Evolutionary conservation across 2,329 filamentous ascomycete species (phyloP).

Genomic region (Exophiala sp.): DNA sequence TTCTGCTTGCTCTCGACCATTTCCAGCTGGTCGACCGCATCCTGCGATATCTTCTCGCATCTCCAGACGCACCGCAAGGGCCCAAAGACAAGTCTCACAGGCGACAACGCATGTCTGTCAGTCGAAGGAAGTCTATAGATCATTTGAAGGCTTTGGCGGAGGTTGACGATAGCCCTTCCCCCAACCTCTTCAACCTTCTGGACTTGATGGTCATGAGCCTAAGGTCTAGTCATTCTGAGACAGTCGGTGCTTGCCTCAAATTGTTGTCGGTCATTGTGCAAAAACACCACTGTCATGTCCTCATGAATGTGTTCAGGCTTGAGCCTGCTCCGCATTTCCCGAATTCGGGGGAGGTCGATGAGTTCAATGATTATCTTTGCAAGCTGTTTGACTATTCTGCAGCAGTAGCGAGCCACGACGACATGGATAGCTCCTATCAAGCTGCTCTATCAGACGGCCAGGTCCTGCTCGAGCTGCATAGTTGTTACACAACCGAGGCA

Average conservation of each 20-base stretch:
- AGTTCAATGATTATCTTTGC: conserved; percentile 39
- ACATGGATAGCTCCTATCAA: conserved; percentile 40
- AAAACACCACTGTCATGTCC: conserved; percentile 80
- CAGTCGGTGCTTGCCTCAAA: conserved; percentile 80
- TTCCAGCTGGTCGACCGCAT: conserved; percentile 92
- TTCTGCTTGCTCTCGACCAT: conserved; percentile 85
- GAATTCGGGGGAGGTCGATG: conserved; percentile 43
- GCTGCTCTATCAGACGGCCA: conserved; percentile 39
- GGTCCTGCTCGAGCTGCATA: conserved; percentile 26
- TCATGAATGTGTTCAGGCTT: conserved; percentile 63
- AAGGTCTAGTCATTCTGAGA: conserved; percentile 77
- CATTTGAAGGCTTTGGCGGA: conserved; percentile 72
- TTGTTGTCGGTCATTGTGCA: conserved; percentile 79
- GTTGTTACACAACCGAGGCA: conserved; percentile 21
- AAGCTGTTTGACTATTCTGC: conserved; percentile 37
- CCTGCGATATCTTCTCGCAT: conserved; percentile 80
- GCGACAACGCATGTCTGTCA: conserved; percentile 42
- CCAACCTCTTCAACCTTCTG: conserved; percentile 84
- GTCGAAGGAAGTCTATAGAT: conserved; percentile 83
- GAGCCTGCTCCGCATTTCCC: conserved; percentile 43
- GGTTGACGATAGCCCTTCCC: conserved; percentile 69
- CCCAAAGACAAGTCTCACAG: conserved; percentile 34
- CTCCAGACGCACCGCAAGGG: conserved; percentile 45
- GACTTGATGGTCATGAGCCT: conserved; percentile 84
- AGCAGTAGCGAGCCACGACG: conserved; percentile 36